A percentile compares a stretch with the other conserved stretches of the same genome.
Evolutionary conservation across 2,329 filamentous ascomycete genomes (phyloP).

Genomic region (Penicillium polonicum): DNA sequence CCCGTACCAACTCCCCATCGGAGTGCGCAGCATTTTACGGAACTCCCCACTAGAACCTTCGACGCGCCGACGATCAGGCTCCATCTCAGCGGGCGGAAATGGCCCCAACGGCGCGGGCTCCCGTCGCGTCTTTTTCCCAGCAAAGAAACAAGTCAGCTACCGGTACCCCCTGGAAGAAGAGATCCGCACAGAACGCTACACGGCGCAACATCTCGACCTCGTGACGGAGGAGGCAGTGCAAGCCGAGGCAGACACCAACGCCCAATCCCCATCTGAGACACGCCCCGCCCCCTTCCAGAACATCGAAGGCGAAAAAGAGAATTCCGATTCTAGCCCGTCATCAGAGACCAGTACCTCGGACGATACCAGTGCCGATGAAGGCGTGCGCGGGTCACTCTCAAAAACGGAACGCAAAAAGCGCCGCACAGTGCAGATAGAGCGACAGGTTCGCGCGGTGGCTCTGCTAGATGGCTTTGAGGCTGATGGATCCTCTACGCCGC

Average conservation of each 20-base stretch:
- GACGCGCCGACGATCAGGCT: slow-evolving; percentile 40
- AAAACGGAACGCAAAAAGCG: slow-evolving; percentile 39
- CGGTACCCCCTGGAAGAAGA: slow-evolving; percentile 57
- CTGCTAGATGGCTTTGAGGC: slow-evolving; percentile 45
- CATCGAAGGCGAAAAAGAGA: slow-evolving; percentile 15
- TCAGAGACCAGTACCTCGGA: slow-evolving; percentile 35
- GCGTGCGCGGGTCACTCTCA: slow-evolving; percentile 8
- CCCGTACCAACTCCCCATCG: slow-evolving; percentile 46
- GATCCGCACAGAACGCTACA: slow-evolving; percentile 57
- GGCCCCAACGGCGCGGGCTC: slow-evolving; percentile 27
- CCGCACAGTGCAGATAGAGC: slow-evolving; percentile 32
- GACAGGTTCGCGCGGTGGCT: slow-evolving; percentile 42
- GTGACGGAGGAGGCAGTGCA: slow-evolving; percentile 24
- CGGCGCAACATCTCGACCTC: slow-evolving; percentile 57
- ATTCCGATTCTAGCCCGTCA: slow-evolving; percentile 31
- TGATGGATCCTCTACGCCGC: slow-evolving; percentile 49
- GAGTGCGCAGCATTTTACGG: slow-evolving; percentile 48
- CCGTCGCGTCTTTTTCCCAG: slow-evolving; percentile 51
- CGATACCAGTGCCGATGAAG: slow-evolving; percentile 24
- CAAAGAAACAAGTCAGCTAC: slow-evolving; percentile 59
- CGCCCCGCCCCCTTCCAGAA: slow-evolving; percentile 21
- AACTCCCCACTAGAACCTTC: slow-evolving; percentile 45
- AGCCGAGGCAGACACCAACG: slow-evolving; percentile 7
- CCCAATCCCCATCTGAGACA: slow-evolving; percentile 5
- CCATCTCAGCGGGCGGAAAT: slow-evolving; percentile 36